phyloP scores from a whole-genome alignment of 1,139 yeast species.

The Yamadazyma dushanensis region DNA sequence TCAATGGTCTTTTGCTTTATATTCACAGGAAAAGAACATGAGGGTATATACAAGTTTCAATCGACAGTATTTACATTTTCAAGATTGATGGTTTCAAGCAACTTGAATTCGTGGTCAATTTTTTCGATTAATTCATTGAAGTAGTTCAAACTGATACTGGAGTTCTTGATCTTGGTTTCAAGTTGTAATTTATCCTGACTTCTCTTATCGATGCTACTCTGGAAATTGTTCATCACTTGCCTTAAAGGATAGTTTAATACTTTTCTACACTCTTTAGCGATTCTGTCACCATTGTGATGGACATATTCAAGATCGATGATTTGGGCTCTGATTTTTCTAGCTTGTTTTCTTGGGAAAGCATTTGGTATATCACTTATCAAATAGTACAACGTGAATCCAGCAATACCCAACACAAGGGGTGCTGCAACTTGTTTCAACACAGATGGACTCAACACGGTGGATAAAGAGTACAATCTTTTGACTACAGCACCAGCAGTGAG shows the following conservation, averaged over 20 bases:
- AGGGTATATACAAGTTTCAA: conserved; percentile 17
- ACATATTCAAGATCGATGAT: conserved; percentile 71
- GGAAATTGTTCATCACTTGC: conserved; percentile 79
- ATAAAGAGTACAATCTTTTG: conserved; percentile 30
- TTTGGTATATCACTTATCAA: conserved; percentile 79
- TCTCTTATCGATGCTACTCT: conserved; percentile 64
- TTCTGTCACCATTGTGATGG: conserved; percentile 72
- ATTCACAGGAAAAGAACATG: conserved; percentile 19
- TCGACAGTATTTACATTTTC: conserved; percentile 52
- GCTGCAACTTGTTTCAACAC: conserved; percentile 35
- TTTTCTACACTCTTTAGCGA: conserved; percentile 78
- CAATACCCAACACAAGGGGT: conserved; percentile 52
- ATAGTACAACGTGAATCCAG: conserved; percentile 64
- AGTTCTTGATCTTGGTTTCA: conserved; percentile 54
- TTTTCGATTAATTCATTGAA: conserved; percentile 55
- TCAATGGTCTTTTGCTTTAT: conserved; percentile 25
- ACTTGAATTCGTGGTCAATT: conserved; percentile 45
- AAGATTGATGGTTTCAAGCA: conserved; percentile 53
- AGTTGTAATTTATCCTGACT: conserved; percentile 59
- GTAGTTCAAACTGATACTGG: conserved; percentile 59
- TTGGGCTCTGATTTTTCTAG: conserved; percentile 65
- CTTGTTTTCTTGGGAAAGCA: conserved; percentile 83
- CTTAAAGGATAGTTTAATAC: conserved; percentile 81
- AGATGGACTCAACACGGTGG: conserved; percentile 29
- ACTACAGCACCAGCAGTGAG: conserved; percentile 45